A percentile compares a stretch with the other conserved stretches of the same genome.
Conservation (phyloP, 2,329 filamentous ascomycete species). For the Penicillium digitatum region DNA sequence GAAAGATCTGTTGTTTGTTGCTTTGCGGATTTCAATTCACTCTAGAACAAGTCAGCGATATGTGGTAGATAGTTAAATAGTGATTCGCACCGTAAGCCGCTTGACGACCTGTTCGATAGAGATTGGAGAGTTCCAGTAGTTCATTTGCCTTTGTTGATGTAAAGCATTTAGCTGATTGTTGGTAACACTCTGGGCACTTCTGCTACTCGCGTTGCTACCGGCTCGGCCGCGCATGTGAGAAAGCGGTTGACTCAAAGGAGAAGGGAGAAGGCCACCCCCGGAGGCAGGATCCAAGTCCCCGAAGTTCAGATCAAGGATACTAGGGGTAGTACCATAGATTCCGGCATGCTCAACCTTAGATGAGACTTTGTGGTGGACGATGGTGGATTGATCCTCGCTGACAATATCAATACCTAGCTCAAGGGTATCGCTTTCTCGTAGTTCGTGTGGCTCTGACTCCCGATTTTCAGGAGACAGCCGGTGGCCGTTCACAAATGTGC, state of each 20-base stretch:
- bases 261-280: conserved; percentile 68
- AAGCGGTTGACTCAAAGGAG: conserved; percentile 61
- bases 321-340: conserved; percentile 66
- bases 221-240: conserved; percentile 65
- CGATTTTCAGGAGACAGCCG: conserved; percentile 89
- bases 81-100: conserved; percentile 62
- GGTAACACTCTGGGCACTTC: conserved; percentile 53
- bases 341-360: conserved; percentile 95
- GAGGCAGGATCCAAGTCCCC: conserved; percentile 79
- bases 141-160: conserved; percentile 69
- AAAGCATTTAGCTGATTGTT: conserved; percentile 55
- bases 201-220: conserved; percentile 63
- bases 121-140: conserved; percentile 82
- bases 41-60: conserved; percentile 50
- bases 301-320: conserved; percentile 83
- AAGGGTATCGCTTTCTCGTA: conserved; percentile 85
- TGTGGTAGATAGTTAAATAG: conserved; percentile 16
- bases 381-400: conserved; percentile 95
- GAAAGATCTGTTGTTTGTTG: conserved; percentile 82
- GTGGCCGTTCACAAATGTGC: conserved; percentile 93
- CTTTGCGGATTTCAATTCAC: conserved; percentile 84
- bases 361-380: conserved; percentile 97
- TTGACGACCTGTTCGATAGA: conserved; percentile 95
- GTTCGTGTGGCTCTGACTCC: conserved; percentile 91
- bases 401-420: conserved; percentile 98